These are phyloP conservation scores for Ceratobasidium sp. DNA, from an alignment of 1,284 basidiomycete species.

Conservation along the genomic window DNA sequence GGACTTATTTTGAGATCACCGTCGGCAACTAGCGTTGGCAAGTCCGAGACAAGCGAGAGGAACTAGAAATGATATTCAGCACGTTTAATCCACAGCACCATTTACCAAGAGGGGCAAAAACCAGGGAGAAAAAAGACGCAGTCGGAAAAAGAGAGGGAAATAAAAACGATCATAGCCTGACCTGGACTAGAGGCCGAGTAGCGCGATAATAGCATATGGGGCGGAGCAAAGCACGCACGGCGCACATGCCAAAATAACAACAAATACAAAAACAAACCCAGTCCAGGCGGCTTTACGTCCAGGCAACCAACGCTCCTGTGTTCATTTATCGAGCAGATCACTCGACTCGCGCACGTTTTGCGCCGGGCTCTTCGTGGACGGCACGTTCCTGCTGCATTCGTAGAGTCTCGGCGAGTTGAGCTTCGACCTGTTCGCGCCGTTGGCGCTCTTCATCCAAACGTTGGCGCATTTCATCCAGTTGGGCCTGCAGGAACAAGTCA, in stretches of 20 bases:
- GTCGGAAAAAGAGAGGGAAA: not conserved
- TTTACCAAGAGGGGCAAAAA: not conserved
- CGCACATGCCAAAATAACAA: slow-evolving; percentile 27
- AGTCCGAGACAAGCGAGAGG: not conserved
- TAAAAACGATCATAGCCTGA: slow-evolving; percentile 9
- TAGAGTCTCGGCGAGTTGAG: slow-evolving; percentile 33
- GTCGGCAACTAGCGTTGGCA: not conserved
- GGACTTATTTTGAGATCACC: too few species aligned
- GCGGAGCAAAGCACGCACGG: slow-evolving; percentile 9
- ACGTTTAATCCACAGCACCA: slow-evolving; percentile 6
- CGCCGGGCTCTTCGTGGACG: slow-evolving; percentile 22
- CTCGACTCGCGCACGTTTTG: slow-evolving; percentile 36
- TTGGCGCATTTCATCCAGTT: slow-evolving; percentile 78
- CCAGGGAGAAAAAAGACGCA: not conserved
- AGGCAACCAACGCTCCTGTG: not conserved
- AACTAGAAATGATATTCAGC: slow-evolving; percentile 29
- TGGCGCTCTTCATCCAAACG: slow-evolving; percentile 76
- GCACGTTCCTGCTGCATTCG: slow-evolving; percentile 34
- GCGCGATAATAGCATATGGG: slow-evolving; percentile 8
- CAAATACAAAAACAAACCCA: slow-evolving; percentile 32
- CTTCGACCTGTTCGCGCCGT: slow-evolving; percentile 37
- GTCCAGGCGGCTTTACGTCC: slow-evolving; percentile 8
- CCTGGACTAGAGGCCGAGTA: slow-evolving; percentile 4
- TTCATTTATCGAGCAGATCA: not conserved
- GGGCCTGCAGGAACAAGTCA: slow-evolving; percentile 53